A percentile compares a stretch with the other conserved stretches of the same genome.
Conservation (phyloP, 177 flowering plant species). For the Vitis hybrid region DNA sequence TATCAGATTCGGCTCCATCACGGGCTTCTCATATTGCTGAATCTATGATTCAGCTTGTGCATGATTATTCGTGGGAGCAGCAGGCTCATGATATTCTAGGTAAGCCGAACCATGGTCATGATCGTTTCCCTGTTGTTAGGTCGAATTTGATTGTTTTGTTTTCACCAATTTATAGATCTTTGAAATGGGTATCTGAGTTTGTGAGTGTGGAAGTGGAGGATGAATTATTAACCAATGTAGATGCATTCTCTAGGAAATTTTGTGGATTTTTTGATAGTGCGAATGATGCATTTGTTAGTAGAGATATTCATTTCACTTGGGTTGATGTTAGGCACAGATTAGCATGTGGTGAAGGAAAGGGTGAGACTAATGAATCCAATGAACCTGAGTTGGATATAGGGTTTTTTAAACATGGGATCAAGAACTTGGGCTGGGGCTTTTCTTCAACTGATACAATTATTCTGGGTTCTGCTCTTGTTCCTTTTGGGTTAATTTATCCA, state of each 20-base stretch:
- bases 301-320: conserved; percentile 77
- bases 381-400: conserved; percentile 9
- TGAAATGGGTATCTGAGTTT: conserved; percentile 32
- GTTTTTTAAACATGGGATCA: conserved; percentile 44
- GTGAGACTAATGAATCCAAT: conserved; percentile 12
- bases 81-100: conserved; percentile 25
- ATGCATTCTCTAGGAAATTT: conserved; percentile 33
- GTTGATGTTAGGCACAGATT: conserved; percentile 47
- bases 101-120: conserved; percentile 12
- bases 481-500: conserved; percentile 85
- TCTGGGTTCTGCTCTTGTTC: conserved; percentile 75
- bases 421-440: conserved; percentile 77
- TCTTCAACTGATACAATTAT: conserved; percentile 61
- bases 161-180: conserved; percentile 39
- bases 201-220: conserved; percentile 30
- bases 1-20: conserved; percentile 12
- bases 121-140: conserved; percentile 20
- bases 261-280: conserved; percentile 41
- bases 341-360: conserved; percentile 11
- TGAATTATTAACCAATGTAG: conserved; percentile 17
- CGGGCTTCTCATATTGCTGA: conserved; percentile 34
- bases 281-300: conserved; percentile 43
- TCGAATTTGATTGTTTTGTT: conserved; percentile 75
- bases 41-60: conserved; percentile 57
- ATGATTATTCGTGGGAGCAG: conserved; percentile 75